Conservation (phyloP, 2,329 filamentous ascomycete genomes). For the Ophiostoma piceae region DNA sequence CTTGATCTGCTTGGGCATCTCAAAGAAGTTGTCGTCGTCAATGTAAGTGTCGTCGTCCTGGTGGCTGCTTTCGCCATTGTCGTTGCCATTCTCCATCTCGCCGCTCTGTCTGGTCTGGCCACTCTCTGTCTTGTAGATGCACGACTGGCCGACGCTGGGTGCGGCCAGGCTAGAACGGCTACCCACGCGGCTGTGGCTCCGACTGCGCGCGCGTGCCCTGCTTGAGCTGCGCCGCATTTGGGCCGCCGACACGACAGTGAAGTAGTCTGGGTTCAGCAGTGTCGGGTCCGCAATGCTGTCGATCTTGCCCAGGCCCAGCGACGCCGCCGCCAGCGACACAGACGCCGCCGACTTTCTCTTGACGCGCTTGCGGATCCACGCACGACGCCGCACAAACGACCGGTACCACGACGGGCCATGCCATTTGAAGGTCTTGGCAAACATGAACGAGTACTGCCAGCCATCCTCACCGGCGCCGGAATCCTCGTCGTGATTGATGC, state of each 20-base stretch:
- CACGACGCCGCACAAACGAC: conserved; percentile 83
- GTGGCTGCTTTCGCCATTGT: conserved; percentile 20
- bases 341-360: conserved; percentile 40
- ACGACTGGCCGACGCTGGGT: conserved; percentile 35
- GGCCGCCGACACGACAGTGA: conserved; percentile 61
- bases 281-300: conserved; percentile 49
- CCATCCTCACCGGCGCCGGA: conserved; percentile 68
- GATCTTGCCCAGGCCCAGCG: conserved; percentile 33
- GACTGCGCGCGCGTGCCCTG: conserved; percentile 33
- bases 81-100: not conserved
- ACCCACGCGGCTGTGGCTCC: conserved; percentile 29
- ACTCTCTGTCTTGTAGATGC: conserved; percentile 28
- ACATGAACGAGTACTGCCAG: conserved; percentile 95
- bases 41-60: conserved; percentile 31
- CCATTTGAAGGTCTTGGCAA: conserved; percentile 70
- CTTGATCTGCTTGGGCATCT: conserved; percentile 42
- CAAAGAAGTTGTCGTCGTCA: conserved; percentile 40
- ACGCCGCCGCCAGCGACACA: conserved; percentile 14
- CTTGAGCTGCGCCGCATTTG: conserved; percentile 41
- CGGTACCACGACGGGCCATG: conserved; percentile 90
- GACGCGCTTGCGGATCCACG: conserved; percentile 78
- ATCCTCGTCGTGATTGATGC: conserved; percentile 62
- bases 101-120: not conserved
- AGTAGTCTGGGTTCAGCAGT: conserved; percentile 71
- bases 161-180: conserved; percentile 29